Percentiles rank a stretch among this genome's conserved stretches.
Evolutionary conservation across 2,329 filamentous ascomycete species (phyloP).

Genomic region (Aphanocladium album): DNA sequence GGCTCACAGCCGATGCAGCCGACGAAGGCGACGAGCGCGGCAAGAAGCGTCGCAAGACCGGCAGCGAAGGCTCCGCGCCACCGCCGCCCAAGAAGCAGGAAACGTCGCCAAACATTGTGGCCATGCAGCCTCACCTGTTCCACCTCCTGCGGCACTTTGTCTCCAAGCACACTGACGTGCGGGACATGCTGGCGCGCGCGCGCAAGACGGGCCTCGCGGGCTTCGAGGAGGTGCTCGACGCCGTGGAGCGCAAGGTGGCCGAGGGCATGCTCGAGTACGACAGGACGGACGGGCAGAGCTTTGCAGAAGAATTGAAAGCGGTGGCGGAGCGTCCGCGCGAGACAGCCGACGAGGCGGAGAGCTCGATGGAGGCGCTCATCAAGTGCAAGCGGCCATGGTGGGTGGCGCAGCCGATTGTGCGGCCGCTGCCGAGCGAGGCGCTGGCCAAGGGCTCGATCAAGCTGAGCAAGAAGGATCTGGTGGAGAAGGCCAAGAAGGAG

Average conservation of each 20-base stretch:
- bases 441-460: constrained; percentile 73
- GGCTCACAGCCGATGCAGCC: constrained; percentile 34
- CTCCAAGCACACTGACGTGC: constrained; percentile 71
- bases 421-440: constrained; percentile 84
- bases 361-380: constrained; percentile 62
- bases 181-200: constrained; percentile 72
- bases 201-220: constrained; percentile 65
- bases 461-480: constrained; percentile 63
- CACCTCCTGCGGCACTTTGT: constrained; percentile 83
- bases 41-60: constrained; percentile 47
- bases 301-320: constrained; percentile 34
- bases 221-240: constrained; percentile 69
- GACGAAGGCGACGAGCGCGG: constrained; percentile 43
- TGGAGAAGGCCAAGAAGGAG: constrained; percentile 19
- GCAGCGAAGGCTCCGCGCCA: constrained; percentile 22
- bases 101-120: constrained; percentile 59
- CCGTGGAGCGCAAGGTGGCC: constrained; percentile 72
- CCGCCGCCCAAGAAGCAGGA: constrained; percentile 24
- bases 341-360: constrained; percentile 40
- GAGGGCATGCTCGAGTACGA: constrained; percentile 66
- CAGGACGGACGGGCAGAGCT: constrained; percentile 44
- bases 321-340: constrained; percentile 26
- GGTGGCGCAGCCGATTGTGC: constrained; percentile 82
- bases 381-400: constrained; percentile 80
- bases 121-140: constrained; percentile 90